Evolutionary conservation across 2,329 filamentous ascomycete species (phyloP).

Genomic region (Pseudocercospora fuligena): DNA sequence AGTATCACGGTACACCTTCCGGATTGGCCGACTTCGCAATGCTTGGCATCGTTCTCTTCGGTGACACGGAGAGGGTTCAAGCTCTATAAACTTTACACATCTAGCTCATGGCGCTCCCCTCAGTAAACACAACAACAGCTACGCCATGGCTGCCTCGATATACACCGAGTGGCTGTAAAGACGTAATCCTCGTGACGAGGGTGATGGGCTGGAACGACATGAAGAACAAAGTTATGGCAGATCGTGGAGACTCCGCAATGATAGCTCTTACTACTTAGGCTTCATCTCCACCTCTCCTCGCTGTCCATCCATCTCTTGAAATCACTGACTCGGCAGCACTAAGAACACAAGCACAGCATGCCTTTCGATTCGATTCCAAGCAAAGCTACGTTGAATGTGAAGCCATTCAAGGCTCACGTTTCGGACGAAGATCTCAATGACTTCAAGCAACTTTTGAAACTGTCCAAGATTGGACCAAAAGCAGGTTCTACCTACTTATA

Average conservation of each 20-base stretch:
- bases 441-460: constrained; percentile 49
- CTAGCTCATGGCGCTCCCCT: constrained; percentile 1
- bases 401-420: constrained; percentile 46
- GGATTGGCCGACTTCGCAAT: not conserved
- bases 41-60: not conserved
- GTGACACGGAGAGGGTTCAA: not conserved
- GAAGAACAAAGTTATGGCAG: not conserved
- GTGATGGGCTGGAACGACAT: not conserved
- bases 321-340: not conserved
- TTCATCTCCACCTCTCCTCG: not conserved
- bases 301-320: not conserved
- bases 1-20: not conserved
- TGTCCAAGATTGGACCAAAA: constrained; percentile 51
- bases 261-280: not conserved
- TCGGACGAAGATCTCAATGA: constrained; percentile 48
- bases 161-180: not conserved
- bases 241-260: not conserved
- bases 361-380: constrained; percentile 40
- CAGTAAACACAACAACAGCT: not conserved
- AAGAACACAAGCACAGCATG: constrained; percentile 14
- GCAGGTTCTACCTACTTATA: not conserved
- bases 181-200: not conserved
- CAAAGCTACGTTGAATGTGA: constrained; percentile 41
- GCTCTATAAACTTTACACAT: not conserved
- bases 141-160: not conserved